phyloP scores from a whole-genome alignment of 2,329 filamentous ascomycete genomes.

The Xylariaceae sp. region DNA sequence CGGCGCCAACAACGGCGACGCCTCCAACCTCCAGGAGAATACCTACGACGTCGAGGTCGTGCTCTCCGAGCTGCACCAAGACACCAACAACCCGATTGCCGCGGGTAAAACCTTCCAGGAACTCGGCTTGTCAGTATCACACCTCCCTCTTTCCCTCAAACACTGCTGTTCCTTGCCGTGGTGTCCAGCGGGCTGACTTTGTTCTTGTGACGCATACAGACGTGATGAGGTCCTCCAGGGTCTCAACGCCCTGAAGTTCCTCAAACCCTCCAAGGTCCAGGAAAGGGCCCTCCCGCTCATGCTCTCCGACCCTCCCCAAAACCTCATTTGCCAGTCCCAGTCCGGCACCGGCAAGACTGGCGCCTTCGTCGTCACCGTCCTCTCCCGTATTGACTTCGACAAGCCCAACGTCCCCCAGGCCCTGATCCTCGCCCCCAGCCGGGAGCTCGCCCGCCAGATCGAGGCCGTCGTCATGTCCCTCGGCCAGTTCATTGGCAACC shows the following conservation, averaged over 20 bases:
- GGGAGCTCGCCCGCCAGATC: slow-evolving; percentile 93
- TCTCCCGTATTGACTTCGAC: slow-evolving; percentile 76
- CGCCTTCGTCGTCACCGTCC: slow-evolving; percentile 88
- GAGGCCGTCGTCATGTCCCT: slow-evolving; percentile 78
- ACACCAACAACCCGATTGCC: slow-evolving; percentile 81
- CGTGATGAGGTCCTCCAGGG: slow-evolving; percentile 60
- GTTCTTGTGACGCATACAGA: slow-evolving; percentile 5
- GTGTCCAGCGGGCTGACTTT: not conserved
- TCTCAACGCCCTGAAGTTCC: slow-evolving; percentile 77
- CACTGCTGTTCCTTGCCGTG: slow-evolving; percentile 6
- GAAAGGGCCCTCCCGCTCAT: slow-evolving; percentile 90
- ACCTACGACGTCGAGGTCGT: slow-evolving; percentile 90
- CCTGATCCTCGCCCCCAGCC: slow-evolving; percentile 82
- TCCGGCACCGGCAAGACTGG: slow-evolving; percentile 98
- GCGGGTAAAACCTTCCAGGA: slow-evolving; percentile 82
- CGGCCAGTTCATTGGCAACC: slow-evolving; percentile 74
- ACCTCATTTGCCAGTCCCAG: slow-evolving; percentile 98
- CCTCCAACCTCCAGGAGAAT: slow-evolving; percentile 60
- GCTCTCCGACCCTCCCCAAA: slow-evolving; percentile 77
- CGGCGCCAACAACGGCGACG: slow-evolving; percentile 6
- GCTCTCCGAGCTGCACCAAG: slow-evolving; percentile 81
- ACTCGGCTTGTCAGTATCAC: slow-evolving; percentile 67
- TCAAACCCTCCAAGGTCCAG: slow-evolving; percentile 96
- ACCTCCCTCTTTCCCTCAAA: not conserved
- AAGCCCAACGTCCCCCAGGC: slow-evolving; percentile 73